phyloP scores from a whole-genome alignment of 1,284 basidiomycete genomes.

The Tausonia pullulans region DNA sequence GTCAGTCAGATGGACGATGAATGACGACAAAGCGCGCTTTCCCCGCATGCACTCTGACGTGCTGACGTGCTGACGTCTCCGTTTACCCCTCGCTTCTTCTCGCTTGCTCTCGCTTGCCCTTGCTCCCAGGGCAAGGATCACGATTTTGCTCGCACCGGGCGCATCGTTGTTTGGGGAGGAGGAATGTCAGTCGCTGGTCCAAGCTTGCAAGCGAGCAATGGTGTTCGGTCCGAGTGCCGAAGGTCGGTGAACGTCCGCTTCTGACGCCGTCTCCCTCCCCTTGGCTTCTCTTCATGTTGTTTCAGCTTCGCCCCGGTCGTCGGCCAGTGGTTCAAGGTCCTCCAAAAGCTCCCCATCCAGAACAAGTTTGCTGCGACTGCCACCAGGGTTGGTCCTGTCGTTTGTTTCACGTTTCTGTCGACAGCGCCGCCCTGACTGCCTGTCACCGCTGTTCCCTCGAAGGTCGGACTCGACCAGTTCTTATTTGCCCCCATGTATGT shows the following conservation, averaged over 20 bases:
- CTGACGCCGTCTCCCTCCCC: not conserved
- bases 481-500: constrained; percentile 30
- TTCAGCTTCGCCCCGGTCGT: constrained; percentile 36
- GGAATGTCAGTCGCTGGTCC: constrained; percentile 12
- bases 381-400: constrained; percentile 22
- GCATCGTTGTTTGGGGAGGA: constrained; percentile 35
- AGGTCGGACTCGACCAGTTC: constrained; percentile 37
- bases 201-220: too few species aligned
- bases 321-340: constrained; percentile 29
- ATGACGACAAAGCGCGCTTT: too few species aligned
- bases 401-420: not conserved
- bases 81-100: not conserved
- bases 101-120: not conserved
- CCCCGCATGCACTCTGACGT: not conserved
- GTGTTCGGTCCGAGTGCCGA: too few species aligned
- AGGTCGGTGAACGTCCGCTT: too few species aligned
- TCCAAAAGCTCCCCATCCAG: constrained; percentile 30
- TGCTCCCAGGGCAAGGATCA: constrained; percentile 27
- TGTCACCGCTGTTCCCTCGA: not conserved
- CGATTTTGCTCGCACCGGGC: constrained; percentile 35
- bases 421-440: too few species aligned
- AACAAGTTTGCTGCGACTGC: constrained; percentile 27
- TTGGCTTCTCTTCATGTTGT: not conserved
- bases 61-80: not conserved
- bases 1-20: not conserved